Evolutionary conservation across 768 basidiomycete genomes (phyloP).

Genomic region (Tricholoma furcatifolium): DNA sequence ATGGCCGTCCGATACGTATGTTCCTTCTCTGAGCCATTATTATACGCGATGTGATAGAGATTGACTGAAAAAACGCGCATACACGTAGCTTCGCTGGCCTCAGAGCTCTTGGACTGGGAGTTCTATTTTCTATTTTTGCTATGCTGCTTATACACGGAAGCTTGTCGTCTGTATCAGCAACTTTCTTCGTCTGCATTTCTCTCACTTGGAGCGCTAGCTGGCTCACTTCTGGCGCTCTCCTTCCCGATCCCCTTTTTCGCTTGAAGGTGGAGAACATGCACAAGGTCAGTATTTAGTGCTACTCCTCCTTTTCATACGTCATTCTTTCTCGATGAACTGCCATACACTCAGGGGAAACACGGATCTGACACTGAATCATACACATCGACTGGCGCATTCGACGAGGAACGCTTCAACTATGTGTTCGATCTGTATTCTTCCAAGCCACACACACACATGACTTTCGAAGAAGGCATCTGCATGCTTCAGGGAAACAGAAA

Average conservation of each 20-base stretch:
- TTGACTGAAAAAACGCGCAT: not conserved
- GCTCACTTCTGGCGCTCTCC: constrained; percentile 30
- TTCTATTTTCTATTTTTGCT: constrained; percentile 34
- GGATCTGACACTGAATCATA: constrained; percentile 41
- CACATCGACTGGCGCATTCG: constrained; percentile 38
- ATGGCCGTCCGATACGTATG: constrained; percentile 45
- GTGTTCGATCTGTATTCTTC: constrained; percentile 41
- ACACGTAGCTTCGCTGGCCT: constrained; percentile 25
- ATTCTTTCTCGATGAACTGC: not conserved
- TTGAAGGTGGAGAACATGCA: constrained; percentile 39
- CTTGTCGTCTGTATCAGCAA: constrained; percentile 34
- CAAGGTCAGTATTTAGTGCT: constrained; percentile 23
- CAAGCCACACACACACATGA: constrained; percentile 38
- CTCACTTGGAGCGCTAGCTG: constrained; percentile 23
- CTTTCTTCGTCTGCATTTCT: not conserved
- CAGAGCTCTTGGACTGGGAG: constrained; percentile 35
- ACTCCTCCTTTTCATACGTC: not conserved
- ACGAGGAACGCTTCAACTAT: constrained; percentile 36
- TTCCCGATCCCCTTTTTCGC: constrained; percentile 45
- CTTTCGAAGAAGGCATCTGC: constrained; percentile 33
- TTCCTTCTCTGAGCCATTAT: constrained; percentile 1
- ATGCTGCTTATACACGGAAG: constrained; percentile 35
- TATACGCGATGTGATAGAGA: not conserved
- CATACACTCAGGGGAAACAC: constrained; percentile 34
- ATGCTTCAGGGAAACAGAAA: constrained; percentile 43